Evolutionary conservation across 345 rosid genomes (phyloP), one percentile per base, ranked within the genome.

Genomic region (Eucalyptus viminalis): DNA sequence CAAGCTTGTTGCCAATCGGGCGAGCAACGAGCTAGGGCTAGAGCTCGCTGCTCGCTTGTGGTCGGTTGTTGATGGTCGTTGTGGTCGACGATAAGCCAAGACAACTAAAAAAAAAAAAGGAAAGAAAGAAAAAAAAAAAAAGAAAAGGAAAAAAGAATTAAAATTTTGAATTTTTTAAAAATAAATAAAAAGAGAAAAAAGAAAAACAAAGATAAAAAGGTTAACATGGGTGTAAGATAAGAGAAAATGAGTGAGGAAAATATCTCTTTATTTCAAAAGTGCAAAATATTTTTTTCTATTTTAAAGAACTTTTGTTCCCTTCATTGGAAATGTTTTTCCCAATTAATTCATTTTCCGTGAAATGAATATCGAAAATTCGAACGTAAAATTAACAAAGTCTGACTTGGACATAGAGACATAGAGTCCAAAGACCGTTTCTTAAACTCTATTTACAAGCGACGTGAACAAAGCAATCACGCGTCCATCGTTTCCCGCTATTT

Each of bases 271-370:
- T 21, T 53, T 53, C 1, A 8, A 19, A 53, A 7, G 25, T 53
- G 25, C 11, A 53, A 21, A 21, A 19, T 53, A 8, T 19, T 53
- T 53, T 53, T 8, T 21, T 53, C 58, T 19, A 53, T 53, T 9
- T 21, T 19, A 4, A 53, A 53, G 11, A 4, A 53, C 10, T 53
- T 53, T 3, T 19, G 53, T 53, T 53, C 0, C 22, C 22, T 17
- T 51, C 2, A 0, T 8, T 19, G 24, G 5, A 53, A 53, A 21
- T 53, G 2, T 4, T 53, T 53, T 53, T 21, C 25, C 11, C 5
- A 53, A 21, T 0, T 19, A 17, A 7, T 53, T 53, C 56, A 53
- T 53, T 53, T 53, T 17, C 0, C 0, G 0, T 53, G 11, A 0
- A 53, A 53, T 53, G 0, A 53, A 53, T 53, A 53, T 53, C 5